Conservation (phyloP, 2,329 filamentous ascomycete species). For the Botrytis byssoidea region DNA sequence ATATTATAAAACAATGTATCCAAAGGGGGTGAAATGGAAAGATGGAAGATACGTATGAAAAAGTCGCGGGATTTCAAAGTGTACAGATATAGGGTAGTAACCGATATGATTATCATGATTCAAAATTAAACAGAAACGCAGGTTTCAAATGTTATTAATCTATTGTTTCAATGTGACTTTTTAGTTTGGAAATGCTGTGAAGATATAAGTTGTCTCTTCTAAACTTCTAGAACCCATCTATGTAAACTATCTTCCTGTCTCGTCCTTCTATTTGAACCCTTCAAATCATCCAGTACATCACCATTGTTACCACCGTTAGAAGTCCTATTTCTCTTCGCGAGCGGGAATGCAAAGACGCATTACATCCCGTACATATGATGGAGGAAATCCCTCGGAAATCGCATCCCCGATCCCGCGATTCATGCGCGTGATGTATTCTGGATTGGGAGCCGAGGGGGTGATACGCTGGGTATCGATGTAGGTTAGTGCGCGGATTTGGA, state of each 20-base stretch:
- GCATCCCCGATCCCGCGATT: background rate
- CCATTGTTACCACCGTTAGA: background rate
- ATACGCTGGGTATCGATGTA: background rate
- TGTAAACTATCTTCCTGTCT: background rate
- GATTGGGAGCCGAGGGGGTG: background rate
- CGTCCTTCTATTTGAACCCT: background rate
- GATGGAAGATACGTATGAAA: constrained; percentile 4
- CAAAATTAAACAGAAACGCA: background rate
- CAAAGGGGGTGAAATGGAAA: background rate
- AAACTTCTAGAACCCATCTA: background rate
- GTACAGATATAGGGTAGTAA: constrained; percentile 6
- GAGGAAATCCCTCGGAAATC: background rate
- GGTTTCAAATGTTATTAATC: background rate
- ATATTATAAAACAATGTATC: constrained; percentile 15
- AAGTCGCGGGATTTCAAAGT: background rate
- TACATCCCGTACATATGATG: background rate
- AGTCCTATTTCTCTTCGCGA: background rate
- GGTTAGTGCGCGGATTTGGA: background rate
- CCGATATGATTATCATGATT: constrained; percentile 6
- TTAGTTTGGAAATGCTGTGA: background rate
- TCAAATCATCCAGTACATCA: background rate
- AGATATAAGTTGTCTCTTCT: background rate
- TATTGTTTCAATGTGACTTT: background rate
- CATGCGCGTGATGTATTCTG: background rate
- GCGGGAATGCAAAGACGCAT: background rate